These are phyloP conservation scores for Lophiostoma macrostomum DNA, from an alignment of 495 filamentous ascomycete species.

Conservation along the genomic window DNA sequence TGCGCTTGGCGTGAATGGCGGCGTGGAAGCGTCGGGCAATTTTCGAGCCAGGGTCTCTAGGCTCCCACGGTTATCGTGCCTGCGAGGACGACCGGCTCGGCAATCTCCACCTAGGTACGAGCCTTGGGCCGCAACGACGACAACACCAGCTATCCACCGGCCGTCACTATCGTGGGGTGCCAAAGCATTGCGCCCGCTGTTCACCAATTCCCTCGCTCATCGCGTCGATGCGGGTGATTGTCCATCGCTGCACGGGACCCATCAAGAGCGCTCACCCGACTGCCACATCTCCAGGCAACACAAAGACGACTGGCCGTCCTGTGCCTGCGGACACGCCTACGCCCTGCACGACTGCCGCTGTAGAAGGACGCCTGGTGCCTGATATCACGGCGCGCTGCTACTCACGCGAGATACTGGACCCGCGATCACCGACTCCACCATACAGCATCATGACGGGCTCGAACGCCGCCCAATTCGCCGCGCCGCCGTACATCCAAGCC, in stretches of 20 bases:
- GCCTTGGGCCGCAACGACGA: constrained; percentile 1
- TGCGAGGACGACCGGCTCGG: neutral
- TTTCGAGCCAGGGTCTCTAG: too few relatives aligned
- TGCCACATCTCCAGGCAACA: too few relatives aligned
- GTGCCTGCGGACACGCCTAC: neutral
- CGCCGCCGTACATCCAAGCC: constrained; percentile 26
- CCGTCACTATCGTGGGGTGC: neutral
- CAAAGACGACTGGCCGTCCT: too few relatives aligned
- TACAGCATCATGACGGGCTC: constrained; percentile 9
- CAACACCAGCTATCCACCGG: neutral
- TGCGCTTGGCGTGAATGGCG: constrained; percentile 13
- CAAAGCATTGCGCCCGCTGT: neutral
- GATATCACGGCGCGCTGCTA: too few relatives aligned
- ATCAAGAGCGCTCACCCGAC: too few relatives aligned
- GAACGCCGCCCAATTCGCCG: constrained; percentile 9
- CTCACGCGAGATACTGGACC: too few relatives aligned
- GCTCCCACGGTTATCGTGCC: neutral
- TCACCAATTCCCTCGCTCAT: neutral
- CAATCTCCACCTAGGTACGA: neutral
- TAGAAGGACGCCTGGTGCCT: too few relatives aligned
- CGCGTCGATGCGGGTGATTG: neutral
- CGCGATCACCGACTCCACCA: neutral
- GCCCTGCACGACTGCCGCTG: neutral
- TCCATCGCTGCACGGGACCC: too few relatives aligned
- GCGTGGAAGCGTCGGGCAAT: neutral